Evolutionary conservation across 495 filamentous ascomycete genomes (phyloP).

Genomic region (Aspergillus nidulans): DNA sequence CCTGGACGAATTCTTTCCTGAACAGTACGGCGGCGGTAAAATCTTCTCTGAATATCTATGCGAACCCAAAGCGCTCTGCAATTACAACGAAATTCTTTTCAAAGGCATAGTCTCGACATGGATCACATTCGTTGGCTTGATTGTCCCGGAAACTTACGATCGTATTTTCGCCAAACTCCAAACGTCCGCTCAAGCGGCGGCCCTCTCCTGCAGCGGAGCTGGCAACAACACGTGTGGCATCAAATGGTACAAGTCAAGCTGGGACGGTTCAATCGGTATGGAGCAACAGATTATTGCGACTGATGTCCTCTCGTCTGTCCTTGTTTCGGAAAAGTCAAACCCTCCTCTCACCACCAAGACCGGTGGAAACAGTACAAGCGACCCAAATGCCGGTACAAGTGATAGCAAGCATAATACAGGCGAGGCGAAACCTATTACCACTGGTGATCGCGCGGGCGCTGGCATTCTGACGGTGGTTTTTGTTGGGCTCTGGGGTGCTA

Average conservation of each 20-base stretch:
- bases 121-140: conserved; percentile 67
- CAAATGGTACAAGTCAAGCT: conserved; percentile 58
- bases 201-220: conserved; percentile 59
- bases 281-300: conserved; percentile 49
- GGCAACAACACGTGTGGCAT: conserved; percentile 67
- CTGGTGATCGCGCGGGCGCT: conserved; percentile 55
- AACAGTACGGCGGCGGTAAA: conserved; percentile 40
- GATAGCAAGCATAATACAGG: conserved; percentile 9
- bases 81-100: conserved; percentile 73
- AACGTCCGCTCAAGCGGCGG: conserved; percentile 64
- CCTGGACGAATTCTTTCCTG: conserved; percentile 54
- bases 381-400: conserved; percentile 34
- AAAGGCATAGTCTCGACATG: conserved; percentile 74
- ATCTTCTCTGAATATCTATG: conserved; percentile 70
- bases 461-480: conserved; percentile 57
- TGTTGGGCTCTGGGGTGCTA: conserved; percentile 28
- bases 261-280: conserved; percentile 62
- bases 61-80: conserved; percentile 57
- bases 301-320: conserved; percentile 43
- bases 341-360: conserved; percentile 34
- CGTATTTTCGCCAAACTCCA: conserved; percentile 61
- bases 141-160: conserved; percentile 56
- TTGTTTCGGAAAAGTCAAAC: conserved; percentile 7
- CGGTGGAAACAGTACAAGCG: conserved; percentile 46
- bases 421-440: conserved; percentile 39